phyloP scores from a whole-genome alignment of 2,329 filamentous ascomycete species.

The Pseudomassariella vexata region DNA sequence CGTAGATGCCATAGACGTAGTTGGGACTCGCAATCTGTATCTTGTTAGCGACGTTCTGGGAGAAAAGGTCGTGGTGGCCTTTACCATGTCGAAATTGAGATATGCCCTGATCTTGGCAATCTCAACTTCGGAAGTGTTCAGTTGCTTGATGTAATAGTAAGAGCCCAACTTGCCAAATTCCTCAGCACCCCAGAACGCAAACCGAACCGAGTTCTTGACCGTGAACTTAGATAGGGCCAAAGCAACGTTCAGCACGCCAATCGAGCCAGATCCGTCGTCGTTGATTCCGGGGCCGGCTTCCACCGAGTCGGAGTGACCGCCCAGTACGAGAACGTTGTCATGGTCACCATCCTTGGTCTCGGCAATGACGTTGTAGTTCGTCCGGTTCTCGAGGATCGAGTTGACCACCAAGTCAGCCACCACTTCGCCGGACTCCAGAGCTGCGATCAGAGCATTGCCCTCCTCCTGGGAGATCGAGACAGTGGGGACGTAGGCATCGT shows the following conservation, averaged over 20 bases:
- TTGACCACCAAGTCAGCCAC: slow-evolving; percentile 34
- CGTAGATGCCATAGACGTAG: slow-evolving; percentile 50
- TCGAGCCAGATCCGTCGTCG: slow-evolving; percentile 54
- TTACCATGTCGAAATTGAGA: slow-evolving; percentile 52
- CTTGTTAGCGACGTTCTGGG: no score
- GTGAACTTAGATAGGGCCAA: slow-evolving; percentile 34
- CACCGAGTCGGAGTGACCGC: slow-evolving; percentile 42
- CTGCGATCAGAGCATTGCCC: slow-evolving; percentile 26
- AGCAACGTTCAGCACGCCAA: slow-evolving; percentile 40
- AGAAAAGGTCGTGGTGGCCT: slow-evolving; percentile 1
- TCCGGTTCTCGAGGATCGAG: slow-evolving; percentile 39
- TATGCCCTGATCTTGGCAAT: slow-evolving; percentile 45
- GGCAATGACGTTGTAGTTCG: slow-evolving; percentile 46
- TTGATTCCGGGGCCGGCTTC: slow-evolving; percentile 53
- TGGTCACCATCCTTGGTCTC: slow-evolving; percentile 43
- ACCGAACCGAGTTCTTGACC: slow-evolving; percentile 42
- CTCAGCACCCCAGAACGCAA: slow-evolving; percentile 48
- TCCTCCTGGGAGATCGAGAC: slow-evolving; percentile 46
- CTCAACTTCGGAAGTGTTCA: slow-evolving; percentile 35
- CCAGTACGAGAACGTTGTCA: slow-evolving; percentile 41
- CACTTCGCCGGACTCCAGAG: slow-evolving; percentile 25
- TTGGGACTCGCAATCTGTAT: slow-evolving; percentile 40
- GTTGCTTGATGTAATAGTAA: slow-evolving; percentile 39
- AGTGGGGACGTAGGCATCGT: slow-evolving; percentile 40
- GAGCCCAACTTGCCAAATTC: slow-evolving; percentile 44